Conservation (phyloP, 2,329 filamentous ascomycete species). For the Magnaporthales sp. region DNA sequence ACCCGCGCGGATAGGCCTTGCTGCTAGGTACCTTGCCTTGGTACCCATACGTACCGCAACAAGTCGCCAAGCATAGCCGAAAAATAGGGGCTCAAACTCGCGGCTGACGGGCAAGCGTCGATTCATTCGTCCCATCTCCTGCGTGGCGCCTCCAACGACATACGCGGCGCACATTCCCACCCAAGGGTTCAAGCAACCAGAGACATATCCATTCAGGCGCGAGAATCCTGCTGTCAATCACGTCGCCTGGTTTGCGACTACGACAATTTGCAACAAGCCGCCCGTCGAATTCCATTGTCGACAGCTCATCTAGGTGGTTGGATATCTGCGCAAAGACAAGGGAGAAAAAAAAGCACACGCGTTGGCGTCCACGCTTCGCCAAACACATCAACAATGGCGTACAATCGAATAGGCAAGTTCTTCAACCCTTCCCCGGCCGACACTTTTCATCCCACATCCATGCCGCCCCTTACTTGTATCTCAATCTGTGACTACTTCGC, state of each 20-base stretch:
- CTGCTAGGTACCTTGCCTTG: background rate
- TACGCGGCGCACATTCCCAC: background rate
- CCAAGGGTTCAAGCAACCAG: background rate
- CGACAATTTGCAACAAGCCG: background rate
- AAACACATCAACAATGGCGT: slow-evolving; percentile 47
- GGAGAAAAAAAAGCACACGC: background rate
- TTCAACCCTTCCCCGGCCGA: slow-evolving; percentile 10
- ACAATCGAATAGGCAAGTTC: slow-evolving; percentile 64
- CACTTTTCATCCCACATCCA: background rate
- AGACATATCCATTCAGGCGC: background rate
- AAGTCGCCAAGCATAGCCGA: background rate
- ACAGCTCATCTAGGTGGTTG: background rate
- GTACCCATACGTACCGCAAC: background rate
- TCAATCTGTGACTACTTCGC: background rate
- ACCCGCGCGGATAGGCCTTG: background rate
- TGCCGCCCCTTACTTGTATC: background rate
- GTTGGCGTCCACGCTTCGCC: background rate
- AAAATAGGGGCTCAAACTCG: slow-evolving; percentile 4
- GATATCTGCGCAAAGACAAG: background rate
- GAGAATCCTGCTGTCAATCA: background rate
- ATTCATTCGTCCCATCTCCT: slow-evolving; percentile 9
- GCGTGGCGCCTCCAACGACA: slow-evolving; percentile 1
- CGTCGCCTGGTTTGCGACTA: background rate
- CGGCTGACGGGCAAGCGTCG: background rate
- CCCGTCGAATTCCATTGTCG: background rate